These are phyloP conservation scores for Saccharomycopsis fibuligera DNA, from an alignment of 805 yeast genomes.

Conservation along the genomic window DNA sequence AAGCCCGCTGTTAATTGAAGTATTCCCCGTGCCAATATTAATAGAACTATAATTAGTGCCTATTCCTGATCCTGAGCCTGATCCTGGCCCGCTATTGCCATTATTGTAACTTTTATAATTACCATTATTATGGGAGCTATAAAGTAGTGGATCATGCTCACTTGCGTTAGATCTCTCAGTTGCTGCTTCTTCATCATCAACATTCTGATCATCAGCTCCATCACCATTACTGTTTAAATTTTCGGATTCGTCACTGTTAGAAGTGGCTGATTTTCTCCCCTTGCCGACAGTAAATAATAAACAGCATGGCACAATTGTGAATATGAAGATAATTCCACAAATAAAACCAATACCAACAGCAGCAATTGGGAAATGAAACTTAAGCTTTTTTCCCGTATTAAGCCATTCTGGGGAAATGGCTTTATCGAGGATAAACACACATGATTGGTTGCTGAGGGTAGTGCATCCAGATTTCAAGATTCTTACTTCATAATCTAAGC, in stretches of 20 bases:
- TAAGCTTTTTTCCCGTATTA: conserved; percentile 40
- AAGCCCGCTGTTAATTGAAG: too few species aligned
- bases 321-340: conserved; percentile 45
- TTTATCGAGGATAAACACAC: conserved; percentile 60
- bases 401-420: conserved; percentile 66
- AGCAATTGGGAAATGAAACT: conserved; percentile 57
- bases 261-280: conserved; percentile 13
- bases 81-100: too few species aligned
- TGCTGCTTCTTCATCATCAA: conserved; percentile 4
- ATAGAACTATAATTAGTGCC: too few species aligned
- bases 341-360: conserved; percentile 65
- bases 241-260: too few species aligned
- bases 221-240: too few species aligned
- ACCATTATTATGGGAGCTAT: not conserved
- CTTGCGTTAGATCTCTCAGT: not conserved
- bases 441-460: conserved; percentile 32
- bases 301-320: conserved; percentile 31
- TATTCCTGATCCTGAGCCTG: too few species aligned
- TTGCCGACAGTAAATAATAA: conserved; percentile 31
- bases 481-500: conserved; percentile 51
- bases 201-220: too few species aligned
- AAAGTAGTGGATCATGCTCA: not conserved
- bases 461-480: conserved; percentile 59
- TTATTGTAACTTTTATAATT: too few species aligned
- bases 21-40: too few species aligned